Percentiles rank a stretch among this genome's conserved stretches.
Evolutionary conservation across 352 stramenopile species (phyloP).

Genomic region (Globisporangium viniferum): DNA sequence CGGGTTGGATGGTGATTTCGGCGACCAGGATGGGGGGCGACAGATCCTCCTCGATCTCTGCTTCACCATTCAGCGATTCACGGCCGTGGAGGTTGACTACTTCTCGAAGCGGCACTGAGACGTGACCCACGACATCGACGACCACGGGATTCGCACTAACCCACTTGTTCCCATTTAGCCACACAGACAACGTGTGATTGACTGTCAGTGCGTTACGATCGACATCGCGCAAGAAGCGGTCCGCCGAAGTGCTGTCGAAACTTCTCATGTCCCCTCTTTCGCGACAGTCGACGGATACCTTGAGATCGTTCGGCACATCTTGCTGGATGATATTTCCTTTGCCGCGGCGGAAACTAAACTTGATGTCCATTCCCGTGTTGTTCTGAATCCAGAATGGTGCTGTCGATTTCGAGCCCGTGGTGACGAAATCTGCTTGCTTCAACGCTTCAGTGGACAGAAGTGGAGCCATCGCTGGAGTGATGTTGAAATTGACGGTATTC

Average conservation of each 20-base stretch:
- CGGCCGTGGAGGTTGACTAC: slow-evolving; percentile 24
- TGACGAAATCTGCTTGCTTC: slow-evolving; percentile 84
- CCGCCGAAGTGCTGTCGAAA: slow-evolving; percentile 79
- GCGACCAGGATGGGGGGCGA: slow-evolving; percentile 74
- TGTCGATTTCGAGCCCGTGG: slow-evolving; percentile 80
- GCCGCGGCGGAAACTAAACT: slow-evolving; percentile 85
- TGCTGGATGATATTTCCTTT: slow-evolving; percentile 80
- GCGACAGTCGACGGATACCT: slow-evolving; percentile 81
- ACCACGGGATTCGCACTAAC: slow-evolving; percentile 83
- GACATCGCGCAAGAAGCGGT: slow-evolving; percentile 69
- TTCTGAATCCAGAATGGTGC: slow-evolving; percentile 90
- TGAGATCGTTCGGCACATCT: slow-evolving; percentile 54
- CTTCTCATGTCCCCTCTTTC: slow-evolving; percentile 85
- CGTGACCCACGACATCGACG: slow-evolving; percentile 85
- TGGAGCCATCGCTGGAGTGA: slow-evolving; percentile 84
- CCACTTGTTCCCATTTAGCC: slow-evolving; percentile 85
- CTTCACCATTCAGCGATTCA: slow-evolving; percentile 25
- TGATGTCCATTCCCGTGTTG: slow-evolving; percentile 75
- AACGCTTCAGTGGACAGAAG: slow-evolving; percentile 77
- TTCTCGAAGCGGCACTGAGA: slow-evolving; percentile 77
- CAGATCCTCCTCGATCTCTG: slow-evolving; percentile 48
- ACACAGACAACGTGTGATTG: slow-evolving; percentile 86
- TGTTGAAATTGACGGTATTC: slow-evolving; percentile 86
- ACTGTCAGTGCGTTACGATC: slow-evolving; percentile 76
- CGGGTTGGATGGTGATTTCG: slow-evolving; percentile 84